Percentiles rank a stretch among this genome's conserved stretches.
Conservation (phyloP, 2,329 filamentous ascomycete species). For the Pestalotiopsis sp. region DNA sequence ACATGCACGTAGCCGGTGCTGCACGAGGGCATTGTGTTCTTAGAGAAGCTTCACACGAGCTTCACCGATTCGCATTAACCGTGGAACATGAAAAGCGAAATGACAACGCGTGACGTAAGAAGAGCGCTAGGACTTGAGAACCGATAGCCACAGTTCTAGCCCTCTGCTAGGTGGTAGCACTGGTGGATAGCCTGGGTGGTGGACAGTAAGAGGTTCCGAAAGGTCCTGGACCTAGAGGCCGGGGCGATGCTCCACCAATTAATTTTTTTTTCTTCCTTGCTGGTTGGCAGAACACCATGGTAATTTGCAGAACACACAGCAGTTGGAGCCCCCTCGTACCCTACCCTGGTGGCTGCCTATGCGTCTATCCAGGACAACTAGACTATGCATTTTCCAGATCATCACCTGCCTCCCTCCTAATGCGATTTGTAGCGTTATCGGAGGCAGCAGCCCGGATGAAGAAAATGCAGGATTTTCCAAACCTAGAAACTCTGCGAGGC, state of each 20-base stretch:
- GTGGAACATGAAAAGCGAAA: conserved; percentile 1
- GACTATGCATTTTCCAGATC: conserved; percentile 1
- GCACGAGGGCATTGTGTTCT: neutral
- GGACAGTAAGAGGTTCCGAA: neutral
- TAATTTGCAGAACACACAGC: neutral
- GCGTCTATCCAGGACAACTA: conserved; percentile 3
- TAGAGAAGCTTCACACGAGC: neutral
- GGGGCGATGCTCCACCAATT: too few species aligned
- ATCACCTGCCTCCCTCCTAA: conserved; percentile 4
- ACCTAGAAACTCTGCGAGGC: neutral
- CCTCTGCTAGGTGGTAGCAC: neutral
- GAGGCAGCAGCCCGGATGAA: neutral
- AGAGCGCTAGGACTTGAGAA: conserved; percentile 69
- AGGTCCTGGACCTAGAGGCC: neutral
- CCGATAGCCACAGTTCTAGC: conserved; percentile 39
- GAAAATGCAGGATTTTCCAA: neutral
- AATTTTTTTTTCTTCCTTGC: too few species aligned
- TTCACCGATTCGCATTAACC: conserved; percentile 5
- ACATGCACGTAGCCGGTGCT: conserved; percentile 6
- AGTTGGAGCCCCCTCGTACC: neutral
- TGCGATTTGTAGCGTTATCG: neutral
- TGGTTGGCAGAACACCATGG: neutral
- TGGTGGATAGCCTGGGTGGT: neutral
- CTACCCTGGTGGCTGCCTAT: neutral
- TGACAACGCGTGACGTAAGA: conserved; percentile 51